Percentiles rank a stretch among this genome's conserved stretches.
These are phyloP conservation scores for Xylaria castorea DNA, from an alignment of 495 filamentous ascomycete genomes.

Conservation along the genomic window DNA sequence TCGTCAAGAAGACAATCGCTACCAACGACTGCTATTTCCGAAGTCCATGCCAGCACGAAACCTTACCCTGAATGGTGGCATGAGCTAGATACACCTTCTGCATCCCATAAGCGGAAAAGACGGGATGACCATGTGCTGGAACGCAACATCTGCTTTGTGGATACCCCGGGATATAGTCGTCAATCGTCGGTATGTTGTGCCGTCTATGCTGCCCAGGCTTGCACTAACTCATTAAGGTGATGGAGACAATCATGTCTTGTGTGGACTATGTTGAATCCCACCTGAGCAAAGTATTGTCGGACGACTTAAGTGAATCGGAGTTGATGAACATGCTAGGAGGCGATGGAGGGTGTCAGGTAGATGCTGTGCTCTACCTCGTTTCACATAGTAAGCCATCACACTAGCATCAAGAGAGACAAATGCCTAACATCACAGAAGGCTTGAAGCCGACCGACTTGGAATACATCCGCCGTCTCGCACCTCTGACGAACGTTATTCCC, in stretches of 20 bases:
- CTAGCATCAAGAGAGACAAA: background rate
- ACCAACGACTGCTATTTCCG: conserved; percentile 65
- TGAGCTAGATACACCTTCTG: conserved; percentile 77
- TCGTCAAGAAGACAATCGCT: conserved; percentile 34
- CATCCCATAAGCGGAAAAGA: conserved; percentile 77
- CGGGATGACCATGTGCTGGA: conserved; percentile 84
- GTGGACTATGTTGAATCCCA: conserved; percentile 74
- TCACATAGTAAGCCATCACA: conserved; percentile 41
- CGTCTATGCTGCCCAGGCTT: conserved; percentile 9
- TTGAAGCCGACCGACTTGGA: conserved; percentile 76
- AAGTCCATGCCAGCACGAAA: conserved; percentile 91
- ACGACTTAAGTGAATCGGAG: conserved; percentile 72
- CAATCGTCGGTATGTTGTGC: conserved; percentile 60
- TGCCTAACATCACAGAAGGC: conserved; percentile 53
- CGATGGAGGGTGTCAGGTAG: conserved; percentile 85
- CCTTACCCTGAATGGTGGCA: conserved; percentile 95
- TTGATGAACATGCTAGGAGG: conserved; percentile 82
- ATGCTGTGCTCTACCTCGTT: conserved; percentile 85
- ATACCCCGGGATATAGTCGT: conserved; percentile 78
- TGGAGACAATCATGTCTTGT: conserved; percentile 72
- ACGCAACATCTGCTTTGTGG: conserved; percentile 93
- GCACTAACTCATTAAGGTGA: conserved; percentile 46
- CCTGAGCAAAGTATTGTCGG: conserved; percentile 66
- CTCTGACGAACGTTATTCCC: conserved; percentile 87
- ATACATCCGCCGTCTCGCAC: conserved; percentile 74